Evolutionary conservation across 2,329 filamentous ascomycete genomes (phyloP), one percentile per base, ranked within the genome.

Genomic region (Pseudogymnoascus sp.): DNA sequence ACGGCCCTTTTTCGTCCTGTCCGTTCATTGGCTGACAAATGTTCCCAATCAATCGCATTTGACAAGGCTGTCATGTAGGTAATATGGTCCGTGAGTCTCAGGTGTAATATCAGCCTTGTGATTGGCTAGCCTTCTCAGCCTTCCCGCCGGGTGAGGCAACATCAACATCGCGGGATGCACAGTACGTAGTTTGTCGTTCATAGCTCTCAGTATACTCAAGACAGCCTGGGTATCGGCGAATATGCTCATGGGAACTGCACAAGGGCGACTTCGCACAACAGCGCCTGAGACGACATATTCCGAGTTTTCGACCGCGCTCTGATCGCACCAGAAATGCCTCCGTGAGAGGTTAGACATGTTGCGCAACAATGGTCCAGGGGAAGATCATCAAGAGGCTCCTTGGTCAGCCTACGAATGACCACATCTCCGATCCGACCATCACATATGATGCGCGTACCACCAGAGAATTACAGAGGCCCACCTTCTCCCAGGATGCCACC

Each of bases 401-500:
- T 40, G 63, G 63, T 16, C 63, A 64, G 37, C 62, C 62, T 14
- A 59, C 60, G 28, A 59, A 21, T 62, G 61, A 47, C 61, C 42
- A 63, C 63, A 25, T 33, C 18, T 25, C 33, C 56, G 62, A 63
- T 37, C 33, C 62, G 6, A 47, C 28, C 23, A 31, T 35, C 35
- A 18, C 37, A n/a, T 61, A 60, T 44, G 62, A 63, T 35, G 37
- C 56, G 23, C 62, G 62, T 47, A n/a, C 25, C 2, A 28, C 50
- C 6, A 33, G 56, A n/a, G 28, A 38, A 12, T 35, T 63, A 5
- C 35, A 38, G 33, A 63, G 64, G 50, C 80, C 82, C 0, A 76
- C 74, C 44, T 79, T 79, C 66, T 82, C 84, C 7, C 85, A 85
- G 67, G 80, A 85, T 67, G 81, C 79, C 40, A 73, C 79, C 10